phyloP scores from a whole-genome alignment of 2,329 filamentous ascomycete genomes.

The Ceratocystis harringtonii region DNA sequence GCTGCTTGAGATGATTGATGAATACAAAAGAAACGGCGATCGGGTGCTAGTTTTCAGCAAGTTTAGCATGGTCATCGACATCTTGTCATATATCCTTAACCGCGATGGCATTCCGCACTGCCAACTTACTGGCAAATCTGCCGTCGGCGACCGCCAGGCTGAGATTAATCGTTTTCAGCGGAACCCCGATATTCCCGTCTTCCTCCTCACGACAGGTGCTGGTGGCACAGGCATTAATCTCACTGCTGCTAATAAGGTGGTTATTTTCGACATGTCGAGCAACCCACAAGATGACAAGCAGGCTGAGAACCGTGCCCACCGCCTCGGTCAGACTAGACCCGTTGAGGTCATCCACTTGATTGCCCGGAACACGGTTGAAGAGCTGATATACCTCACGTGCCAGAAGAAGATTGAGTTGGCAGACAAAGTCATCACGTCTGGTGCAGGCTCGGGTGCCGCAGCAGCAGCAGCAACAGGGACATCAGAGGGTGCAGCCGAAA shows the following conservation, averaged over 20 bases:
- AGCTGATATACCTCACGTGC: slow-evolving; percentile 81
- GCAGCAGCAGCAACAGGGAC: slow-evolving; percentile 22
- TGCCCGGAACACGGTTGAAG: slow-evolving; percentile 69
- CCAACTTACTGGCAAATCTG: slow-evolving; percentile 73
- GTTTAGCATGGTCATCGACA: slow-evolving; percentile 82
- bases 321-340: slow-evolving; percentile 77
- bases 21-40: slow-evolving; percentile 67
- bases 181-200: slow-evolving; percentile 66
- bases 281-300: slow-evolving; percentile 98
- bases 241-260: slow-evolving; percentile 88
- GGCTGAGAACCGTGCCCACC: slow-evolving; percentile 90
- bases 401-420: slow-evolving; percentile 88
- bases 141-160: slow-evolving; percentile 67
- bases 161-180: slow-evolving; percentile 77
- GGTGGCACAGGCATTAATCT: slow-evolving; percentile 96
- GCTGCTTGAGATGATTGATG: slow-evolving; percentile 56
- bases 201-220: slow-evolving; percentile 82
- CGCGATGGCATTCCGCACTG: slow-evolving; percentile 60
- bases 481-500: slow-evolving; percentile 2
- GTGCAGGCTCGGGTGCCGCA: slow-evolving; percentile 47
- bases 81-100: slow-evolving; percentile 69
- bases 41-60: slow-evolving; percentile 84
- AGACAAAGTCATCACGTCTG: slow-evolving; percentile 41
- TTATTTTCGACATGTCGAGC: slow-evolving; percentile 94
- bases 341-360: slow-evolving; percentile 85